These are phyloP conservation scores for Aspergillus sergii DNA, from an alignment of 2,329 filamentous ascomycete species.

Conservation along the genomic window DNA sequence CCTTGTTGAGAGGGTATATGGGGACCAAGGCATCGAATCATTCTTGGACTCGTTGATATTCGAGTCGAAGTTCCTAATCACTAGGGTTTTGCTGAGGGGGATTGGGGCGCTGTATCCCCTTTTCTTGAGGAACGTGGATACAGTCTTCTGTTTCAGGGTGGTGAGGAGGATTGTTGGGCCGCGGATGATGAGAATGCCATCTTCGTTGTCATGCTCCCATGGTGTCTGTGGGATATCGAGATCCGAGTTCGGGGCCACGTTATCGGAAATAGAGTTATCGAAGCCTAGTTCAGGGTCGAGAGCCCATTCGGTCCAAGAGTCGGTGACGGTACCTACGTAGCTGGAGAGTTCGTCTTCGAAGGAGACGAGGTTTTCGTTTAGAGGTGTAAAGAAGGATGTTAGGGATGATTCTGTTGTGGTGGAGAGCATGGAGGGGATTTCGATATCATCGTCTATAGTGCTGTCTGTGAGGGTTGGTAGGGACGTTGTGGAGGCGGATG, in stretches of 20 bases:
- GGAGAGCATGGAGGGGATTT: not conserved
- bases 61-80: not conserved
- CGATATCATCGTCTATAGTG: not conserved
- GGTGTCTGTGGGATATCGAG: not conserved
- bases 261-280: not conserved
- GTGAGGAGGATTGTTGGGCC: not conserved
- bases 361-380: not conserved
- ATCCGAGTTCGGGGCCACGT: not conserved
- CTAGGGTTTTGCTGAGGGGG: not conserved
- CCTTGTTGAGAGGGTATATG: not conserved
- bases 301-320: not conserved
- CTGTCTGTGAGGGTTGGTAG: too few relatives aligned
- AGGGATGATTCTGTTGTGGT: not conserved
- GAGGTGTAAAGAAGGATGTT: not conserved
- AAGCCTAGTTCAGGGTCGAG: not conserved
- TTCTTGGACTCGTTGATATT: not conserved
- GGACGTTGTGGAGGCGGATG: too few relatives aligned
- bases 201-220: not conserved
- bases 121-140: not conserved
- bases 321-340: not conserved
- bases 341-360: not conserved
- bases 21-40: not conserved
- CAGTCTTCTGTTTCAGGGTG: not conserved
- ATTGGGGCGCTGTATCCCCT: not conserved
- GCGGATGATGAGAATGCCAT: not conserved